Base-by-base conservation (phyloP, 2,329 filamentous ascomycete genomes). In the Cladosporium cucumerinum region DNA sequence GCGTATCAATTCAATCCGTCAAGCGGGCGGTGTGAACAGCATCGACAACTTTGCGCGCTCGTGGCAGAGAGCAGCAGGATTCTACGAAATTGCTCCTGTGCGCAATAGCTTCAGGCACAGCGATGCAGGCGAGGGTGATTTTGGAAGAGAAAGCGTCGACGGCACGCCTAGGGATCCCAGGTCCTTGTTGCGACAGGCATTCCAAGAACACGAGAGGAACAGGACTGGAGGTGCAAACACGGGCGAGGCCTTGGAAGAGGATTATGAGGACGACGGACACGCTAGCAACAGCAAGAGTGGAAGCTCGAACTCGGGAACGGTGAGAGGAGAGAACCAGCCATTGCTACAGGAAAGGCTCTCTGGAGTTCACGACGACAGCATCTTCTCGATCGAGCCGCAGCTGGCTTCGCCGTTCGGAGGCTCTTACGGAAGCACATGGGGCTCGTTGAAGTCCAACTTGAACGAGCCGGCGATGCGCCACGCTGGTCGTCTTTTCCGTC, bases 11-110 rank as follows among this genome's bases (percentile, higher is more conserved):
- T 78, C 82, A 7, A 67, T 82, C 23, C 72, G 91, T 69, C 88
- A 96, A 66, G 89, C 91, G 57, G 95, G 94, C 69, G 94, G 94
- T 59, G 89, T 93, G 67, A 98, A 98, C 81, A 96, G 91, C 77
- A 90, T 98, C 72, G 89, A 95, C 73, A 96, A 93, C 73, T 98
- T 98, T 75, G 91, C 93, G 52, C 87, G 90, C 66, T 96, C 92
- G 71, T 97, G 93, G 90, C 92, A 94, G 78, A 88, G 94, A 75
- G 94, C 94, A 43, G 92, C 93, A 28, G 89, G 85, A 65, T 98
- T 98, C 77, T 86, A 87, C 68, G 93, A 97, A 76, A 91, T 97
- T 70, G 89, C 95, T 36, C 92, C 92, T 5, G 88, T 91, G 63
- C 86, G 88, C 18, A 87, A 88, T 16, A 89, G 91, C 36, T 92